phyloP scores from a whole-genome alignment of 129 eudicot genomes.

The Helianthus tuberosus region DNA sequence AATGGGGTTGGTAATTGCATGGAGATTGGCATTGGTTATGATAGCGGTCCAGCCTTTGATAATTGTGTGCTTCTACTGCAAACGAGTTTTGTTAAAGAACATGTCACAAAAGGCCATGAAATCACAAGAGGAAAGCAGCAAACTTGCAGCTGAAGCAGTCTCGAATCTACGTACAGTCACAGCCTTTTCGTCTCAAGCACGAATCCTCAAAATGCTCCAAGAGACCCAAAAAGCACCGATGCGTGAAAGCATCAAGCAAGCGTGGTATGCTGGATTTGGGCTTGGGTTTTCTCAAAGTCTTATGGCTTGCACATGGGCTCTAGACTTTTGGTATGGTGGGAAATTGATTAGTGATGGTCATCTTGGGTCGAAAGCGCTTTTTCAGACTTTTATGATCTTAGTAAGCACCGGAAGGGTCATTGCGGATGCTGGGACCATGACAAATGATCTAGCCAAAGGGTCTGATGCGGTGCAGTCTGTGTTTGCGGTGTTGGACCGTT shows the following conservation, averaged over 20 bases:
- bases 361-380: constrained; percentile 64
- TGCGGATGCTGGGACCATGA: constrained; percentile 94
- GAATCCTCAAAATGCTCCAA: constrained; percentile 74
- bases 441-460: constrained; percentile 88
- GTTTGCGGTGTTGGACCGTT: constrained; percentile 75
- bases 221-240: constrained; percentile 72
- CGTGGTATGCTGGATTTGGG: constrained; percentile 90
- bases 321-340: constrained; percentile 96
- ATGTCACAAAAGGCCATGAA: constrained; percentile 82
- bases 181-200: constrained; percentile 84
- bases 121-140: constrained; percentile 88
- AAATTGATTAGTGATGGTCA: constrained; percentile 59
- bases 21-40: constrained; percentile 87
- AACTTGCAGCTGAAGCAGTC: constrained; percentile 95
- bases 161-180: constrained; percentile 85
- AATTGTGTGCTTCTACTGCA: constrained; percentile 62
- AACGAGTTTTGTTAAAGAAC: constrained; percentile 66
- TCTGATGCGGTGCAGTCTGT: constrained; percentile 73
- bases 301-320: constrained; percentile 67
- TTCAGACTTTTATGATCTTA: constrained; percentile 79
- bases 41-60: constrained; percentile 82
- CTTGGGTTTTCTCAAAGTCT: constrained; percentile 81
- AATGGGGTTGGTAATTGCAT: constrained; percentile 81
- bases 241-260: constrained; percentile 73
- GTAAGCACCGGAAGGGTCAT: constrained; percentile 89